phyloP scores from a whole-genome alignment of 768 basidiomycete genomes.

The Naganishia vaughanmartiniae region DNA sequence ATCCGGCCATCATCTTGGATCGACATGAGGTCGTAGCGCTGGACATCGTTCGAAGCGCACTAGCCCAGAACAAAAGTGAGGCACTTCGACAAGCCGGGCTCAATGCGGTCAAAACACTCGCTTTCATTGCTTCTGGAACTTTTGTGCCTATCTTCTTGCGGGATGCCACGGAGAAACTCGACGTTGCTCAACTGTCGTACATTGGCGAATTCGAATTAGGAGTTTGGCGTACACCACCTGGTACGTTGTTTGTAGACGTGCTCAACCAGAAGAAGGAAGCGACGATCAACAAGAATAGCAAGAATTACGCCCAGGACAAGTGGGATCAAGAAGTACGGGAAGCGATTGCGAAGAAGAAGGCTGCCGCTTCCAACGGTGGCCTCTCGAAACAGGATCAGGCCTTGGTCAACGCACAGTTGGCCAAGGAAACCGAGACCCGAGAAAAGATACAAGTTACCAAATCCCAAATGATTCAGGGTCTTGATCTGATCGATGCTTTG shows the following conservation, averaged over 20 bases:
- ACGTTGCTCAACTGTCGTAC: conserved; percentile 60
- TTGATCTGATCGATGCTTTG: conserved; percentile 68
- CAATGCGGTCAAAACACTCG: conserved; percentile 68
- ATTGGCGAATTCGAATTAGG: conserved; percentile 72
- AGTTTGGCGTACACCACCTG: conserved; percentile 82
- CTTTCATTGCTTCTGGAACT: conserved; percentile 70
- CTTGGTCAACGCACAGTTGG: conserved; percentile 76
- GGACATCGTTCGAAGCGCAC: conserved; percentile 3
- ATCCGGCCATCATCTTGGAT: conserved; percentile 63
- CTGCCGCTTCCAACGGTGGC: conserved; percentile 54
- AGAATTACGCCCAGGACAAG: conserved; percentile 80
- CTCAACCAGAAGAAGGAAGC: conserved; percentile 61
- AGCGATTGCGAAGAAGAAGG: conserved; percentile 76
- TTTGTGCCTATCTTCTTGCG: conserved; percentile 70
- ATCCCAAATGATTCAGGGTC: conserved; percentile 62
- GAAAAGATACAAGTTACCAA: conserved; percentile 61
- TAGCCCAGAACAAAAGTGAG: not conserved
- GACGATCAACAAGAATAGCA: conserved; percentile 66
- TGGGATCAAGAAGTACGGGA: conserved; percentile 95
- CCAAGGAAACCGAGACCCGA: conserved; percentile 72
- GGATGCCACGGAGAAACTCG: conserved; percentile 67
- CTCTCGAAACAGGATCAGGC: conserved; percentile 82
- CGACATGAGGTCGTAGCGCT: not conserved
- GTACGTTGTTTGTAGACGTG: conserved; percentile 72
- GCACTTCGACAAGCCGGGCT: conserved; percentile 60